Evolutionary conservation across 1,139 yeast genomes (phyloP).

Genomic region (Yamadazyma dushanensis): DNA sequence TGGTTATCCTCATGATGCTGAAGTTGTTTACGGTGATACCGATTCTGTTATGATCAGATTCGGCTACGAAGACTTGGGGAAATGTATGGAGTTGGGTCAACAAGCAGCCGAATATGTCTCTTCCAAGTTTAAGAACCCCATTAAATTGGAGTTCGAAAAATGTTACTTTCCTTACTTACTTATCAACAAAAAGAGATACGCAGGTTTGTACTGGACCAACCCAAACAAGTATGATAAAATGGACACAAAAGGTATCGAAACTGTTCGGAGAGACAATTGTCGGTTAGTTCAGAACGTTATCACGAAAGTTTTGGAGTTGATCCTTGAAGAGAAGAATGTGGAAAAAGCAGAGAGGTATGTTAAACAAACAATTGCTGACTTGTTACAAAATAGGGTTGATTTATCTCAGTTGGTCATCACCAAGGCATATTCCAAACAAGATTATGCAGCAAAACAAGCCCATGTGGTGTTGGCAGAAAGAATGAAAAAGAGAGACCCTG

Average conservation of each 20-base stretch:
- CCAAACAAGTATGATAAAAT: slow-evolving; percentile 89
- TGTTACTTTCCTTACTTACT: slow-evolving; percentile 92
- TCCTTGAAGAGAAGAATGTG: slow-evolving; percentile 89
- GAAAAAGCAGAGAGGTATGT: slow-evolving; percentile 83
- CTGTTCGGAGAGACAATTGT: slow-evolving; percentile 97
- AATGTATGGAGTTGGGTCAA: slow-evolving; percentile 88
- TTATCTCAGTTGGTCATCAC: slow-evolving; percentile 92
- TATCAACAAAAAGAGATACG: slow-evolving; percentile 94
- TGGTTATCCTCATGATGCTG: slow-evolving; percentile 80
- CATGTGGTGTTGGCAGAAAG: slow-evolving; percentile 96
- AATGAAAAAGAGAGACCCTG: slow-evolving; percentile 95
- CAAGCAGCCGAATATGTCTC: slow-evolving; percentile 94
- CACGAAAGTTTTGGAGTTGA: slow-evolving; percentile 83
- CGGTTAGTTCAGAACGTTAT: slow-evolving; percentile 91
- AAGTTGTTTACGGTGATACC: slow-evolving; percentile 97
- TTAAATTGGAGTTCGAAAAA: slow-evolving; percentile 93
- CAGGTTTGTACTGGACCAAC: slow-evolving; percentile 94
- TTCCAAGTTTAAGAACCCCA: slow-evolving; percentile 74
- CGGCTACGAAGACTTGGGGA: slow-evolving; percentile 78
- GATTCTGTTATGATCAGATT: slow-evolving; percentile 99
- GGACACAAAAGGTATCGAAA: slow-evolving; percentile 98
- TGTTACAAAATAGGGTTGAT: slow-evolving; percentile 88
- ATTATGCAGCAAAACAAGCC: slow-evolving; percentile 94
- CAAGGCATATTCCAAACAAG: slow-evolving; percentile 85
- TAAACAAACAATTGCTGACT: slow-evolving; percentile 83